Conservation (phyloP, 495 filamentous ascomycete species). For the Massariosphaeria phaeospora region DNA sequence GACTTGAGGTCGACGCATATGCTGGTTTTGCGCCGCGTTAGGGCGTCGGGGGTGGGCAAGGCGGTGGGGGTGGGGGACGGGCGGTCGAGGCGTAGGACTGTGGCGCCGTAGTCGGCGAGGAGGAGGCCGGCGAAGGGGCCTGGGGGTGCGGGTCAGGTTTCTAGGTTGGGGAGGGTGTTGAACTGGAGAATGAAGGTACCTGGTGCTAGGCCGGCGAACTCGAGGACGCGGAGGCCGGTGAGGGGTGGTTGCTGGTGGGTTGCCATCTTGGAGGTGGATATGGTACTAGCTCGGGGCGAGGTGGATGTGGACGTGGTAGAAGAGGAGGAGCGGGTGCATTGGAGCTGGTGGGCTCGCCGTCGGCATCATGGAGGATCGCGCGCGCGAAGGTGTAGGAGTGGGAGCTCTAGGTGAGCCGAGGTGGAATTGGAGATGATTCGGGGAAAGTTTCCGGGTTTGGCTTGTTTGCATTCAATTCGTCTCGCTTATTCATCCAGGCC, state of each 20-base stretch:
- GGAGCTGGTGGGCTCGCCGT: constrained; percentile 18
- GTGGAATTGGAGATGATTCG: constrained; percentile 2
- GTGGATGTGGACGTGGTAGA: background rate
- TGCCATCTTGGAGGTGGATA: background rate
- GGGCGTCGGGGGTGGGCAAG: constrained; percentile 56
- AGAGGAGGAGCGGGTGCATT: background rate
- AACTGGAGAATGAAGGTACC: constrained; percentile 47
- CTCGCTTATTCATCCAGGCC: too few relatives aligned
- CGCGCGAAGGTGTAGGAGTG: too few relatives aligned
- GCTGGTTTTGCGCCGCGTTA: constrained; percentile 74
- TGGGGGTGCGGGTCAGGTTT: constrained; percentile 39
- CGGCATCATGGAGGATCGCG: too few relatives aligned
- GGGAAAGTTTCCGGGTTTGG: constrained; percentile 6
- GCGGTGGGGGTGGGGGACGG: constrained; percentile 45
- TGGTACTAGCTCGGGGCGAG: background rate
- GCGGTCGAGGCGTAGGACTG: constrained; percentile 83
- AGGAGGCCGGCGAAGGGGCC: constrained; percentile 87
- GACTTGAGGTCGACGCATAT: constrained; percentile 74
- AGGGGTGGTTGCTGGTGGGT: constrained; percentile 54
- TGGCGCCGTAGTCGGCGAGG: constrained; percentile 82
- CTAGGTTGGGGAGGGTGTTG: too few relatives aligned
- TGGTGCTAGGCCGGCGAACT: constrained; percentile 85
- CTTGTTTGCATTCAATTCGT: constrained; percentile 2
- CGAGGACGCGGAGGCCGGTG: constrained; percentile 71
- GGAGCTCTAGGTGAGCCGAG: constrained; percentile 14